Conservation (phyloP, 2,329 filamentous ascomycete genomes). For the Thelonectria blattea region DNA sequence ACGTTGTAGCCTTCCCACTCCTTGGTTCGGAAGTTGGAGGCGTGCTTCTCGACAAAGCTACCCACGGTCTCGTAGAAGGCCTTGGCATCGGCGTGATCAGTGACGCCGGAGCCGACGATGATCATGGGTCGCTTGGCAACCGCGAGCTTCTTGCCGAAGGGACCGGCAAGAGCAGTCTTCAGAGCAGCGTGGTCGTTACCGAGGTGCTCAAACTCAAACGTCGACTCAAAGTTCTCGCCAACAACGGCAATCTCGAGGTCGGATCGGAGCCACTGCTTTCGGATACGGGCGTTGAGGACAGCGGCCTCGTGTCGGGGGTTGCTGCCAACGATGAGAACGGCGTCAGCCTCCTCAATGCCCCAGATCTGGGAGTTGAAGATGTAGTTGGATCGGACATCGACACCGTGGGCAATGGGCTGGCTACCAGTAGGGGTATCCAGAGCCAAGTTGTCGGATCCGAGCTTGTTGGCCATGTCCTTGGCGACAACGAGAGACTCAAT, state of each 20-base stretch:
- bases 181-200: slow-evolving; percentile 79
- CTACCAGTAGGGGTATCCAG: slow-evolving; percentile 87
- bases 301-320: slow-evolving; percentile 96
- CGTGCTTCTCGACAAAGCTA: slow-evolving; percentile 90
- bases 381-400: slow-evolving; percentile 94
- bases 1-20: slow-evolving; percentile 99
- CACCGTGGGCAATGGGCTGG: slow-evolving; percentile 85
- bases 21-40: slow-evolving; percentile 81
- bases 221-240: slow-evolving; percentile 89
- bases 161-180: slow-evolving; percentile 82
- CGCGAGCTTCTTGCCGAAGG: slow-evolving; percentile 92
- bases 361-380: slow-evolving; percentile 95
- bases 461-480: slow-evolving; percentile 96
- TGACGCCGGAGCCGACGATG: slow-evolving; percentile 88
- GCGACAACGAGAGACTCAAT: slow-evolving; percentile 93
- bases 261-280: slow-evolving; percentile 96
- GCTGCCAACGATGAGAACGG: slow-evolving; percentile 89
- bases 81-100: slow-evolving; percentile 90
- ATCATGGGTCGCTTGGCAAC: slow-evolving; percentile 94
- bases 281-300: slow-evolving; percentile 92
- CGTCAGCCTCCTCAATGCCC: slow-evolving; percentile 92
- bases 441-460: slow-evolving; percentile 94
- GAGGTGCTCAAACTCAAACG: slow-evolving; percentile 93
- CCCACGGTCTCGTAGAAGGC: slow-evolving; percentile 92
- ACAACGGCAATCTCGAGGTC: slow-evolving; percentile 92